Base-by-base conservation (phyloP, 1,139 yeast genomes). In the Pichia sp. region DNA sequence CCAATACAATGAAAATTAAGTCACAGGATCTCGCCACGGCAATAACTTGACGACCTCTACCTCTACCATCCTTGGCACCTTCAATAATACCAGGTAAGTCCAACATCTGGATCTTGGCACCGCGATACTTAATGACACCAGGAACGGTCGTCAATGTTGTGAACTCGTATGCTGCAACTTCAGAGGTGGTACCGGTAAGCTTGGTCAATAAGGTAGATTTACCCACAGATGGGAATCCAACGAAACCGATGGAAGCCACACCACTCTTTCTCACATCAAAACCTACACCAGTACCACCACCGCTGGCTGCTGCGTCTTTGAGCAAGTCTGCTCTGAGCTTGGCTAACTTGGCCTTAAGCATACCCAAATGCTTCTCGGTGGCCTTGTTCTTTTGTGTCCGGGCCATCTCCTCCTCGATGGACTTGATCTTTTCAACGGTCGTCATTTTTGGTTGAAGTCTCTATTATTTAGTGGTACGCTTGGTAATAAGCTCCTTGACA, bases 151-250 rank as follows among this genome's bases (percentile, higher is more conserved):
- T 95, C 68, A 93, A 80, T 0, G 99, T 93, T 40, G 99, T 95
- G 76, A 93, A 93, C 72, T 92, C 98, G 68, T 92, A 92, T 11
- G 95, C 97, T 8, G 99, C 99, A 16, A 88, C 97, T 72, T 93
- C 99, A 1, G 96, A 87, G 67, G 90, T 96, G 1, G 97, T 92
- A 56, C 98, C 98, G 0, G 99, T 95, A 55, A 93, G 75, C 69
- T 90, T 87, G 41, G 88, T 83, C 64, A 93, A 79, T 57, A 93
- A 73, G 0, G 99, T 93, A 16, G 90, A 83, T 68, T 93, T 95
- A 56, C 99, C 99, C n/a, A 93, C 99, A 1, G 98, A 90, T 1
- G 99, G 99, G 70, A 93, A 93, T 13, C 99, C 99, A 51, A 93
- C 96, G 70, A 92, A 92, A 15, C 99, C 99, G 54, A 93, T 95